A percentile compares a stretch with the other conserved stretches of the same genome.
Evolutionary conservation across 2,329 filamentous ascomycete species (phyloP).

Genomic region (Ceratocystis lukuohia): DNA sequence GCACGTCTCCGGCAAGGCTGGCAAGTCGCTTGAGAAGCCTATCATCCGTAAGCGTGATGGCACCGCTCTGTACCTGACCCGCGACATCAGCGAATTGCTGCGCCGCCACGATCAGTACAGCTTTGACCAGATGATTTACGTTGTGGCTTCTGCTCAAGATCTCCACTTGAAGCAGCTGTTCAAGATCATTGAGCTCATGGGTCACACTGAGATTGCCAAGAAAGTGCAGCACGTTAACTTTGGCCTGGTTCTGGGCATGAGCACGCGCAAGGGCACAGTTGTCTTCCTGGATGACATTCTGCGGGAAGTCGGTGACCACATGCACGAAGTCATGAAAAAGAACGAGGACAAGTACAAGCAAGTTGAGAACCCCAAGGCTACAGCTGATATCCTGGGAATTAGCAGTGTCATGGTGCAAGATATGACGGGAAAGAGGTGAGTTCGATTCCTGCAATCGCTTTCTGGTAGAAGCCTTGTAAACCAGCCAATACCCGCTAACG

Average conservation of each 20-base stretch:
- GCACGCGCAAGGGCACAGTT: conserved; percentile 57
- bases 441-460: neutral
- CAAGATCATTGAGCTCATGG: conserved; percentile 63
- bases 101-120: conserved; percentile 48
- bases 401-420: conserved; percentile 96
- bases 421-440: conserved; percentile 69
- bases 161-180: conserved; percentile 61
- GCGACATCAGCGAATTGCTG: conserved; percentile 63
- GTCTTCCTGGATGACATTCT: conserved; percentile 63
- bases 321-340: conserved; percentile 94
- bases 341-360: conserved; percentile 85
- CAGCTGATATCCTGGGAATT: conserved; percentile 81
- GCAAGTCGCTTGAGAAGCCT: conserved; percentile 56
- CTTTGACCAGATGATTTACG: conserved; percentile 71
- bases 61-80: conserved; percentile 63
- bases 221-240: conserved; percentile 67
- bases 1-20: conserved; percentile 50
- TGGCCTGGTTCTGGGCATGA: conserved; percentile 58
- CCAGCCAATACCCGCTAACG: conserved; percentile 17
- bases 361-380: conserved; percentile 66
- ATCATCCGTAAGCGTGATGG: conserved; percentile 62
- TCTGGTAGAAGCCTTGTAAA: neutral
- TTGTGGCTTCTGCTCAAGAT: conserved; percentile 59
- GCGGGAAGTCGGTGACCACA: conserved; percentile 73
- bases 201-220: conserved; percentile 50